Percentiles rank a stretch among this genome's conserved stretches.
Conservation (phyloP, 768 basidiomycete genomes). For the Pholiota molesta region DNA sequence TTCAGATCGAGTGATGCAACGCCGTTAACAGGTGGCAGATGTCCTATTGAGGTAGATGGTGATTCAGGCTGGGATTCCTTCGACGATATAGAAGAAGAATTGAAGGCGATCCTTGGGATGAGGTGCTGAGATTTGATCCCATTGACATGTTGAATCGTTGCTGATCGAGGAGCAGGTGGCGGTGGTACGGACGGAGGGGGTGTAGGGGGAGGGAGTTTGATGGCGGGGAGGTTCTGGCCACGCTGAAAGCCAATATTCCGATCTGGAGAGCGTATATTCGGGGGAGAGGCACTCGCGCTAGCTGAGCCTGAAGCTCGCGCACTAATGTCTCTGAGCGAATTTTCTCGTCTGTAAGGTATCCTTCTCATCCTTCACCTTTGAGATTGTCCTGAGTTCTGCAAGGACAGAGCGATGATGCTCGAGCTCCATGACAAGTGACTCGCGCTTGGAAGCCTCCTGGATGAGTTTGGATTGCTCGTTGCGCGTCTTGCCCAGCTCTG, state of each 20-base stretch:
- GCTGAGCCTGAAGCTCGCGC: slow-evolving; percentile 79
- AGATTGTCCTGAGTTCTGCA: slow-evolving; percentile 79
- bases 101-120: slow-evolving; percentile 59
- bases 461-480: slow-evolving; percentile 63
- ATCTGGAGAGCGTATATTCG: slow-evolving; percentile 56
- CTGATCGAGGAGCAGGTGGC: slow-evolving; percentile 69
- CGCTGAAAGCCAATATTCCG: slow-evolving; percentile 59
- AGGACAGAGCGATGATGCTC: slow-evolving; percentile 77
- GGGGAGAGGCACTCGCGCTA: slow-evolving; percentile 62
- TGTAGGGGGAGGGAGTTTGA: slow-evolving; percentile 85
- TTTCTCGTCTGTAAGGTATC: slow-evolving; percentile 78
- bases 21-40: slow-evolving; percentile 45
- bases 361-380: slow-evolving; percentile 78
- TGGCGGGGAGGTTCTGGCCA: slow-evolving; percentile 57
- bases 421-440: slow-evolving; percentile 73
- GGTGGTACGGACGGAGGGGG: slow-evolving; percentile 89
- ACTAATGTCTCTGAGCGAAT: slow-evolving; percentile 66
- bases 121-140: slow-evolving; percentile 58
- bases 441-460: slow-evolving; percentile 74
- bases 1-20: slow-evolving; percentile 55
- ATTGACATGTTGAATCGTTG: slow-evolving; percentile 36
- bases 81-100: slow-evolving; percentile 62
- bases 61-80: slow-evolving; percentile 75
- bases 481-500: slow-evolving; percentile 61
- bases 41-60: slow-evolving; percentile 61